phyloP scores from a whole-genome alignment of 768 basidiomycete species.

The Mycena vitilis region DNA sequence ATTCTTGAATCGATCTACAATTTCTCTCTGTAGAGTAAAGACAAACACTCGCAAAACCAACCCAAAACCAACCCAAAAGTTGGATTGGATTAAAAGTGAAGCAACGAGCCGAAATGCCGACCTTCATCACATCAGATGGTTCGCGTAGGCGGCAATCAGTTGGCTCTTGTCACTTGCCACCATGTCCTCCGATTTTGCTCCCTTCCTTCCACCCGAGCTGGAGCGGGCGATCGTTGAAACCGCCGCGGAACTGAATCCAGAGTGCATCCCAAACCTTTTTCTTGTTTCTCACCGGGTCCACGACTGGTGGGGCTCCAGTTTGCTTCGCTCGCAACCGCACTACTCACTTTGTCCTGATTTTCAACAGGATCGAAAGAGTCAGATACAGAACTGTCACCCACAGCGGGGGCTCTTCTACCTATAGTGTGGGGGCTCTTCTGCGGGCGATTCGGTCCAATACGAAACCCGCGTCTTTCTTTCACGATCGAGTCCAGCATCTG shows the following conservation, averaged over 20 bases:
- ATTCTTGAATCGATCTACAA: too few relatives aligned
- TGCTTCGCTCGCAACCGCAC: too few relatives aligned
- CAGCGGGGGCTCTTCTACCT: not conserved
- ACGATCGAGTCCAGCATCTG: constrained; percentile 14
- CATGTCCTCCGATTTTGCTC: constrained; percentile 7
- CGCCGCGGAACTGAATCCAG: not conserved
- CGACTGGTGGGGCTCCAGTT: constrained; percentile 1
- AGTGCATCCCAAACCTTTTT: not conserved
- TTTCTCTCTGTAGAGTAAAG: too few relatives aligned
- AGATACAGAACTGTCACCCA: not conserved
- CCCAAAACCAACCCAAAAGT: too few relatives aligned
- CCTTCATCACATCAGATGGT: too few relatives aligned
- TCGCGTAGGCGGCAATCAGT: too few relatives aligned
- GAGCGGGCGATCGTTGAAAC: constrained; percentile 11
- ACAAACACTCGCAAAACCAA: too few relatives aligned
- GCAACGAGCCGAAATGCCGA: too few relatives aligned
- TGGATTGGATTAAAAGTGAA: too few relatives aligned
- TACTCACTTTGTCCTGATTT: too few relatives aligned
- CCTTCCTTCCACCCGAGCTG: constrained; percentile 3
- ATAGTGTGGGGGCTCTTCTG: not conserved
- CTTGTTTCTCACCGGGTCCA: constrained; percentile 15
- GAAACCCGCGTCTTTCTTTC: constrained; percentile 1
- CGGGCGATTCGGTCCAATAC: not conserved
- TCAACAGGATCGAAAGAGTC: constrained; percentile 16
- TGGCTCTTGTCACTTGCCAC: too few relatives aligned